Conservation (phyloP, 140 eudicot species). For the Ambrosia hybrid region DNA sequence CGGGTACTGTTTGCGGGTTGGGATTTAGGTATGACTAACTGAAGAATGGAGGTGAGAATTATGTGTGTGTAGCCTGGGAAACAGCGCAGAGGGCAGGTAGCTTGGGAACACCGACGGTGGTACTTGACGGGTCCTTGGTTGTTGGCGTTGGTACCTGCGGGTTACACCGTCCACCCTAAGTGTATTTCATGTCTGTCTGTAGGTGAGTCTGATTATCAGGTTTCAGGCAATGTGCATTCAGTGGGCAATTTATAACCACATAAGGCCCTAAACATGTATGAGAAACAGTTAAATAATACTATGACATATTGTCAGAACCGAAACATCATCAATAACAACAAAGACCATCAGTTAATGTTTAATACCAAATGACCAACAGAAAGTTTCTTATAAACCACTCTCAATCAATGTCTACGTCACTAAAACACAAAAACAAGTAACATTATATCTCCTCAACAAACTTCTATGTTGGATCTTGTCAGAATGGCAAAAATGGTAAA, state of each 20-base stretch:
- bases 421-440: slow-evolving; percentile 18
- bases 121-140: no score
- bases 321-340: background rate
- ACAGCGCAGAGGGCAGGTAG: no score
- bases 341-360: background rate
- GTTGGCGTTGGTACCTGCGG: no score
- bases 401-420: slow-evolving; percentile 21
- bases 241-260: no score
- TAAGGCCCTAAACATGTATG: no score
- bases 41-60: no score
- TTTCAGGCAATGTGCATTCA: background rate
- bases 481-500: slow-evolving; percentile 17
- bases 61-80: no score
- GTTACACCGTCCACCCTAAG: no score
- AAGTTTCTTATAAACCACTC: slow-evolving; percentile 18
- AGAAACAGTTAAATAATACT: no score
- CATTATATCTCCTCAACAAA: slow-evolving; percentile 12
- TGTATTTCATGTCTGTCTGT: background rate
- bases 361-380: slow-evolving; percentile 8
- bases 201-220: background rate
- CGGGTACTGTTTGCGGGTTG: no score
- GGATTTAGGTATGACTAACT: no score
- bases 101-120: no score
- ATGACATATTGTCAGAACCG: background rate
- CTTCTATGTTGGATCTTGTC: slow-evolving; percentile 12